phyloP scores from a whole-genome alignment of 2,329 filamentous ascomycete genomes.

The Albifimbria verrucaria region DNA sequence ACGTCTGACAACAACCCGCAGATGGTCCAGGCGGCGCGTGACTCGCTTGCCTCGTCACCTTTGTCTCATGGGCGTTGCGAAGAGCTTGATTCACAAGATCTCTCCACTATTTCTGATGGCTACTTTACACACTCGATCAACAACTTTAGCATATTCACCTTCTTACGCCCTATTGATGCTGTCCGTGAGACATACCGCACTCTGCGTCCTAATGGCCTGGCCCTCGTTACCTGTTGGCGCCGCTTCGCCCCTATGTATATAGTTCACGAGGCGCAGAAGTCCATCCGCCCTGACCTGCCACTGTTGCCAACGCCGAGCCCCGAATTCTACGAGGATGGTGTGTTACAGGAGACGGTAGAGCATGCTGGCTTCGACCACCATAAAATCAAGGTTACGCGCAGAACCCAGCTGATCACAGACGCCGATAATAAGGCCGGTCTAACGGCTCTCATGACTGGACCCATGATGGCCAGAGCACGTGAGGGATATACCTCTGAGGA shows the following conservation, averaged over 20 bases:
- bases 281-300: conserved; percentile 22
- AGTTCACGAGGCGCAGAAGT: conserved; percentile 23
- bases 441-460: conserved; percentile 17
- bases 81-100: background rate
- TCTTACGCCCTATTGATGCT: conserved; percentile 16
- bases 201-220: conserved; percentile 22
- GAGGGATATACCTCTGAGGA: conserved; percentile 19
- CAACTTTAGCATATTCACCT: conserved; percentile 22
- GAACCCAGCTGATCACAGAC: conserved; percentile 10
- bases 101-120: background rate
- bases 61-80: background rate
- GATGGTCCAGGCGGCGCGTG: background rate
- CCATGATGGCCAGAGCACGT: conserved; percentile 15
- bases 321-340: conserved; percentile 19
- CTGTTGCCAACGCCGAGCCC: conserved; percentile 19
- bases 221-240: conserved; percentile 19
- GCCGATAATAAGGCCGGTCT: conserved; percentile 13
- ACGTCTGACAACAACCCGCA: background rate
- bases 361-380: conserved; percentile 20
- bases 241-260: conserved; percentile 19
- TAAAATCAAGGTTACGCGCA: conserved; percentile 8
- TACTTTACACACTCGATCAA: background rate
- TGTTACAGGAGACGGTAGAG: conserved; percentile 12
- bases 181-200: conserved; percentile 26
- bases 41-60: background rate